Percentiles rank a stretch among this genome's conserved stretches.
These are phyloP conservation scores for Phytophthora aleatoria DNA, from an alignment of 352 stramenopile species.

Conservation along the genomic window DNA sequence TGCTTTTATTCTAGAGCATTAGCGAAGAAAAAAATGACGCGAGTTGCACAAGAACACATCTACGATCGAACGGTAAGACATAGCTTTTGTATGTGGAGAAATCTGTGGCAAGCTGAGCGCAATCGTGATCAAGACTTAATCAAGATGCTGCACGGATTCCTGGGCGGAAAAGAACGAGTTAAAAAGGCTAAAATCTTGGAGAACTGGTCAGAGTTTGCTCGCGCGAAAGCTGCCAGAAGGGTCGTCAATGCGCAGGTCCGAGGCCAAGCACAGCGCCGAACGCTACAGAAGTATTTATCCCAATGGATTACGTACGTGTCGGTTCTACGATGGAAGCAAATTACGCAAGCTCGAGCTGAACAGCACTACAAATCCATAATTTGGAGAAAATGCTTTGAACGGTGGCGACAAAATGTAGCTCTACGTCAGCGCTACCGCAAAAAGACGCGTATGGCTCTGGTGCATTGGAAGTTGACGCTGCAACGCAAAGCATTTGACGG, in stretches of 20 bases:
- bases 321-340: slow-evolving; percentile 48
- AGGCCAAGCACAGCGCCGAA: slow-evolving; percentile 30
- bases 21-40: slow-evolving; percentile 14
- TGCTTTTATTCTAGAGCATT: slow-evolving; percentile 11
- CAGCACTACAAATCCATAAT: slow-evolving; percentile 35
- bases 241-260: slow-evolving; percentile 43
- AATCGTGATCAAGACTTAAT: slow-evolving; percentile 8
- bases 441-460: slow-evolving; percentile 37
- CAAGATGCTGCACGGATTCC: slow-evolving; percentile 9
- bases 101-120: slow-evolving; percentile 15
- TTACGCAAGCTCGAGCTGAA: slow-evolving; percentile 39
- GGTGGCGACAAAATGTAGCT: slow-evolving; percentile 38
- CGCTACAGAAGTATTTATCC: slow-evolving; percentile 29
- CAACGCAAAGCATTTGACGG: slow-evolving; percentile 35
- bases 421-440: slow-evolving; percentile 22
- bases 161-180: slow-evolving; percentile 1
- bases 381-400: slow-evolving; percentile 34
- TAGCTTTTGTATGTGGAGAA: slow-evolving; percentile 26
- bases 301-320: slow-evolving; percentile 42
- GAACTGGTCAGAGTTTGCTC: slow-evolving; percentile 29
- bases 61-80: slow-evolving; percentile 5
- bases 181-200: slow-evolving; percentile 14
- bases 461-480: slow-evolving; percentile 61
- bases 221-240: slow-evolving; percentile 26
- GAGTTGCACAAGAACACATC: slow-evolving; percentile 8